Evolutionary conservation across 164 flowering plant genomes (phyloP).

Genomic region (Chimonanthus salicifolius): DNA sequence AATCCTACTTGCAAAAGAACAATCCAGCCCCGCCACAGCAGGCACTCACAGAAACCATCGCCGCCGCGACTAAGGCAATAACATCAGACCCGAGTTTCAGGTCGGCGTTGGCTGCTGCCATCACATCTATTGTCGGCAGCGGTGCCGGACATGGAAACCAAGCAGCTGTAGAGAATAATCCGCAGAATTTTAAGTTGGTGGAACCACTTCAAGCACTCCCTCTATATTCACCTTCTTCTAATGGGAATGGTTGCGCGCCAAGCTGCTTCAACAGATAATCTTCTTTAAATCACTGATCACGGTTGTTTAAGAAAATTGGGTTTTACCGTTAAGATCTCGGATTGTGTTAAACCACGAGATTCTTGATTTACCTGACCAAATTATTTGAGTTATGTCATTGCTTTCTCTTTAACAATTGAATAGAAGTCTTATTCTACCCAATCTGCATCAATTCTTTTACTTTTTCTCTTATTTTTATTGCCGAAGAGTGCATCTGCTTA

Average conservation of each 20-base stretch:
- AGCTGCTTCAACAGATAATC: constrained; percentile 37
- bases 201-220: constrained; percentile 26
- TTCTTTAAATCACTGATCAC: constrained; percentile 18
- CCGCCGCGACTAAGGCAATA: constrained; percentile 80
- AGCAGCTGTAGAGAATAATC: constrained; percentile 5
- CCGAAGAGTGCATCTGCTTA: constrained; percentile 30
- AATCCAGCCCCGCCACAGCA: constrained; percentile 16
- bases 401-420: too few species aligned
- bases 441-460: constrained; percentile 16
- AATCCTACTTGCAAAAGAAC: constrained; percentile 35
- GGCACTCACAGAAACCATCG: constrained; percentile 38
- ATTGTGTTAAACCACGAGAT: too few species aligned
- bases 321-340: too few species aligned
- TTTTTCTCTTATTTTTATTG: constrained; percentile 40
- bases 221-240: constrained; percentile 18
- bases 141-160: constrained; percentile 14
- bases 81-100: constrained; percentile 81
- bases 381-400: too few species aligned
- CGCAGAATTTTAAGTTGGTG: constrained; percentile 31
- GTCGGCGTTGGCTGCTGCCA: constrained; percentile 70
- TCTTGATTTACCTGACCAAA: too few species aligned
- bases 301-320: too few species aligned
- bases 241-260: constrained; percentile 37
- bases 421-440: background rate
- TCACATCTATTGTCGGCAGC: constrained; percentile 57